Base-by-base conservation (phyloP, 169 alveolate genomes). In the Plasmodium yoelii region DNA sequence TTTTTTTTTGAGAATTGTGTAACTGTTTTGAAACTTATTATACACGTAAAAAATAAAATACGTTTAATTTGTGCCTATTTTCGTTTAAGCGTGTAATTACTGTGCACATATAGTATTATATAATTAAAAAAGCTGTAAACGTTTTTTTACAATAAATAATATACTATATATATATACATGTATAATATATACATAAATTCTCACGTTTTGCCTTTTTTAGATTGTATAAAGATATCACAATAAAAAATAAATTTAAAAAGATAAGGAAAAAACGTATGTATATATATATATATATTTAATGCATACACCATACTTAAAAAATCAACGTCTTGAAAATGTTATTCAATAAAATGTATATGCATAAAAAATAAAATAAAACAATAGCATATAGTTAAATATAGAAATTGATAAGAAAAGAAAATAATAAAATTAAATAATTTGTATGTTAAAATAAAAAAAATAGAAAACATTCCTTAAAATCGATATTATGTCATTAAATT, bases 401-500 rank as follows among this genome's bases (percentile, higher is more conserved):
- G 42, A 34, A 51, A 51, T 51, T 12, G 6, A 51, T 51, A 51
- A 12, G 4, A 51, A 51, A 6, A 49, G 59, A 51, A 51, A 51
- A 51, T 51, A 51, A 51, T 15, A 51, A 51, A 51, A 51, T 51
- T 51, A 51, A 51, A 51, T 15, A 51, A 51, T 51, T 51, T 51
- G 59, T 51, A 51, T 51, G n/a, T 51, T 51, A 13, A 13, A 13
- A 0, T n/a, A 57, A 57, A 57, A 15, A 57, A 57, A 18, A 57
- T 15, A 57, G 10, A 15, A 34, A 57, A 57, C 65, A 18, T 3
- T 57, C 28, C 34, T 57, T 15, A 57, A 18, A 8, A 57, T 57
- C 26, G 22, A 57, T 15, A 57, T 57, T 51, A 19, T 57, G 65
- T 57, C 26, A 57, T 57, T 57, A 57, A n/a, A 19, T 57, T 57